phyloP scores from a whole-genome alignment of 352 stramenopile species.

The Globisporangium paddicum region DNA sequence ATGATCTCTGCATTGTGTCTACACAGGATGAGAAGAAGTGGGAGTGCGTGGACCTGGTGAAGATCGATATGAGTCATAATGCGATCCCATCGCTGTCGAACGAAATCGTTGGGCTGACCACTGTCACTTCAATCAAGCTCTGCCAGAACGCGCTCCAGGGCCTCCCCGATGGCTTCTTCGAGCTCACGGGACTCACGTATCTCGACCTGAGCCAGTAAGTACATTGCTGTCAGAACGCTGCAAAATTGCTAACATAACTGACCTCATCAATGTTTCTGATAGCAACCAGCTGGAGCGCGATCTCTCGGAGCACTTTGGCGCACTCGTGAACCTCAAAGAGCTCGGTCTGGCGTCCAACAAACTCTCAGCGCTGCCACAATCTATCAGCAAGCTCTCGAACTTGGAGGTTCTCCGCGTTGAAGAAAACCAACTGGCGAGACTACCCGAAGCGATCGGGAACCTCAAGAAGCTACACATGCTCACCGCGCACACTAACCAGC shows the following conservation, averaged over 20 bases:
- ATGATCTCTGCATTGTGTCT: too few species aligned
- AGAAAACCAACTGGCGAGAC: slow-evolving; percentile 44
- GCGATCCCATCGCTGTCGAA: slow-evolving; percentile 46
- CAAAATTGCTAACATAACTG: neutral
- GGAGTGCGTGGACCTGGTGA: slow-evolving; percentile 79
- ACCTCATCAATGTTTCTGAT: neutral
- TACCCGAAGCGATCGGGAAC: slow-evolving; percentile 50
- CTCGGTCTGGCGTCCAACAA: slow-evolving; percentile 59
- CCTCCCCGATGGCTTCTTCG: slow-evolving; percentile 63
- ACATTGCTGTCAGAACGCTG: too few species aligned
- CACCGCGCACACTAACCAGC: slow-evolving; percentile 56
- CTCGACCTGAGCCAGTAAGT: slow-evolving; percentile 75
- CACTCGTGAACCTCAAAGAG: slow-evolving; percentile 54
- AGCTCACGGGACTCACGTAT: slow-evolving; percentile 49
- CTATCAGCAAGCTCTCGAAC: slow-evolving; percentile 33
- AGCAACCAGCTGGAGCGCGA: slow-evolving; percentile 63
- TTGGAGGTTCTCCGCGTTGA: slow-evolving; percentile 60
- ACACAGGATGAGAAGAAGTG: slow-evolving; percentile 78
- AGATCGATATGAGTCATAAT: slow-evolving; percentile 82
- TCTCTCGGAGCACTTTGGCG: slow-evolving; percentile 47
- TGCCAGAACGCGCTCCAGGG: slow-evolving; percentile 56
- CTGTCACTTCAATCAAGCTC: slow-evolving; percentile 61
- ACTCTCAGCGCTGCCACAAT: slow-evolving; percentile 47
- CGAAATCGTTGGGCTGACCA: slow-evolving; percentile 45
- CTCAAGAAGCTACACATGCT: slow-evolving; percentile 57